Conservation (phyloP, 768 basidiomycete genomes). For the Saitozyma sp. region DNA sequence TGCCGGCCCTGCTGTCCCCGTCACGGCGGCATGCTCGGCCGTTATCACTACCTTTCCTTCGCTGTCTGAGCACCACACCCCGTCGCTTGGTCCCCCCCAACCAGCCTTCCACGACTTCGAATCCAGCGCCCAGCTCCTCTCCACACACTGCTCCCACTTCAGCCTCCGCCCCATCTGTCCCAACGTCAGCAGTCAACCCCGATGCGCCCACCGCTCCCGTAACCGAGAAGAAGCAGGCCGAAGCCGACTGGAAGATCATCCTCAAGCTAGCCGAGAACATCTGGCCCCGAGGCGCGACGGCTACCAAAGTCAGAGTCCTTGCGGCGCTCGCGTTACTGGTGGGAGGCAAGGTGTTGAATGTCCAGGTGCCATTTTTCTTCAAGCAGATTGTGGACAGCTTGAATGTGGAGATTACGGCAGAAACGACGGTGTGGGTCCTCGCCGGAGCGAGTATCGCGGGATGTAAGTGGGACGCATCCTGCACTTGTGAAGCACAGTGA, state of each 20-base stretch:
- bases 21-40: too few relatives aligned
- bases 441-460: constrained; percentile 87
- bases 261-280: constrained; percentile 80
- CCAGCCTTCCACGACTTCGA: constrained; percentile 1
- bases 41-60: neutral
- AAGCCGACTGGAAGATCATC: constrained; percentile 82
- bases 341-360: constrained; percentile 89
- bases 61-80: constrained; percentile 12
- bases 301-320: constrained; percentile 75
- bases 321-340: constrained; percentile 78
- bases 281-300: constrained; percentile 78
- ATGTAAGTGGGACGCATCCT: constrained; percentile 62
- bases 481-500: neutral
- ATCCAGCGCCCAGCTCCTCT: neutral
- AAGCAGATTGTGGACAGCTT: constrained; percentile 85
- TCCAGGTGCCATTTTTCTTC: constrained; percentile 97
- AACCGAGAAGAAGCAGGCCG: constrained; percentile 24
- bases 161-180: neutral
- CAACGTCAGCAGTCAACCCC: constrained; percentile 10
- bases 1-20: too few relatives aligned
- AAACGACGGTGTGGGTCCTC: constrained; percentile 82
- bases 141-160: constrained; percentile 2
- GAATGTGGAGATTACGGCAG: constrained; percentile 73
- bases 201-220: constrained; percentile 12
- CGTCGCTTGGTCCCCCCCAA: constrained; percentile 13